Conservation (phyloP, 2,329 filamentous ascomycete genomes). For the Ceratocystis huliohia region DNA sequence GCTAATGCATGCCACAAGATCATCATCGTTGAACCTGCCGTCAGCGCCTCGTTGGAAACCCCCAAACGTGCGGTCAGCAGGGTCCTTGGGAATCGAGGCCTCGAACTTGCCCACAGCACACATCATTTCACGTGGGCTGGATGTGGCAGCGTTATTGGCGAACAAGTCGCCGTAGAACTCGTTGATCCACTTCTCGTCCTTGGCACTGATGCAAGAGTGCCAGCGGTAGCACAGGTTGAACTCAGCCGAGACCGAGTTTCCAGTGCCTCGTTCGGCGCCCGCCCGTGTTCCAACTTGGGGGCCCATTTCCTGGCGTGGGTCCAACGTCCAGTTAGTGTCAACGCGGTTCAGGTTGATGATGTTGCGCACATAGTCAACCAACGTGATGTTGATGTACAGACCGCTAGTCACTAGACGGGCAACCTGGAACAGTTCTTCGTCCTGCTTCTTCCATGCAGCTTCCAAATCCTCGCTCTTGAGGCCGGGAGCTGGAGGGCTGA, state of each 20-base stretch:
- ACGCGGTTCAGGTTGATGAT: constrained; percentile 48
- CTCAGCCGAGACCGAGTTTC: constrained; percentile 74
- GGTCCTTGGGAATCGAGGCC: constrained; percentile 48
- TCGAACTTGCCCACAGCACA: constrained; percentile 52
- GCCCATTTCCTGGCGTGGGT: constrained; percentile 59
- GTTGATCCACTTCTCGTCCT: constrained; percentile 71
- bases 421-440: constrained; percentile 69
- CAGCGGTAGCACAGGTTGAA: constrained; percentile 83
- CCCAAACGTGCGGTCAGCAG: constrained; percentile 54
- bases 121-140: constrained; percentile 50
- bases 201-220: constrained; percentile 65
- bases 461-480: constrained; percentile 38
- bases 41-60: constrained; percentile 50
- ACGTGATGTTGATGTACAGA: constrained; percentile 65
- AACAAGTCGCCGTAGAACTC: constrained; percentile 41
- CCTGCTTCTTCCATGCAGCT: constrained; percentile 52
- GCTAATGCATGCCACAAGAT: constrained; percentile 57
- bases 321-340: constrained; percentile 69
- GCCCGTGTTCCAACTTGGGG: constrained; percentile 40
- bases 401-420: constrained; percentile 62
- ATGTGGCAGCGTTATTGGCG: constrained; percentile 22
- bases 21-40: constrained; percentile 62
- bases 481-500: constrained; percentile 47
- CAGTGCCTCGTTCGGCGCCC: constrained; percentile 56
- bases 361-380: constrained; percentile 67